Base-by-base conservation (phyloP, 176 grass and related monocot genomes). In the Phyllostachys edulis region DNA sequence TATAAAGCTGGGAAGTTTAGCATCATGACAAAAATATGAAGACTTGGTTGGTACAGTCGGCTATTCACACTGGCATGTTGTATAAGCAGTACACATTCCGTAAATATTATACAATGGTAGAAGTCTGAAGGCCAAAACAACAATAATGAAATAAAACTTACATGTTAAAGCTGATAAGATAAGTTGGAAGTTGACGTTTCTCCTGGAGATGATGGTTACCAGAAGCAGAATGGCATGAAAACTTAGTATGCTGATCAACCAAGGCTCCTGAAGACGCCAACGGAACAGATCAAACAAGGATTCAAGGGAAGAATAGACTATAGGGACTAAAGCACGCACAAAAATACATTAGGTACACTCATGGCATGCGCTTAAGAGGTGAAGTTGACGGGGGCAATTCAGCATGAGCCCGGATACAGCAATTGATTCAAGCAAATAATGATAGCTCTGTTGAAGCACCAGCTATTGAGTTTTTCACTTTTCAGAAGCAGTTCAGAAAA, bases 181-280 rank as follows among this genome's bases (percentile, higher is more conserved):
- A 57, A 98, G 89, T 73, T 94, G 95, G 78, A 98, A 94, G 66
- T 98, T 98, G 50, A 98, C 27, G 64, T 89, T 94, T 85, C 89
- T 94, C 90, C 95, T 98, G 9, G 90, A 90, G 42, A 93, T 67
- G 79, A 98, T 88, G 60, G 91, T 92, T 83, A 88, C 81, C 56
- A 97, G 66, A 18, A 98, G 90, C 85, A 94, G 83, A 82, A 93
- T 45, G 36, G 76, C 37, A 89, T 94, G 89, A 50, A 97, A 93
- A 45, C 51, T 26, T 81, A 94, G 46, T 32, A 93, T 80, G 59
- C 89, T 80, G 26, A 94, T 91, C 84, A 97, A 78, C 95, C 92
- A 94, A 88, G 95, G 92, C 46, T 97, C 95, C 95, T 97, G 69
- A 21, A 74, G 61, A 63, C 20, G 38, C 7, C 49, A 14, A 84